Evolutionary conservation across 2,329 filamentous ascomycete genomes (phyloP).

Genomic region (Penicillium sclerotigenum): DNA sequence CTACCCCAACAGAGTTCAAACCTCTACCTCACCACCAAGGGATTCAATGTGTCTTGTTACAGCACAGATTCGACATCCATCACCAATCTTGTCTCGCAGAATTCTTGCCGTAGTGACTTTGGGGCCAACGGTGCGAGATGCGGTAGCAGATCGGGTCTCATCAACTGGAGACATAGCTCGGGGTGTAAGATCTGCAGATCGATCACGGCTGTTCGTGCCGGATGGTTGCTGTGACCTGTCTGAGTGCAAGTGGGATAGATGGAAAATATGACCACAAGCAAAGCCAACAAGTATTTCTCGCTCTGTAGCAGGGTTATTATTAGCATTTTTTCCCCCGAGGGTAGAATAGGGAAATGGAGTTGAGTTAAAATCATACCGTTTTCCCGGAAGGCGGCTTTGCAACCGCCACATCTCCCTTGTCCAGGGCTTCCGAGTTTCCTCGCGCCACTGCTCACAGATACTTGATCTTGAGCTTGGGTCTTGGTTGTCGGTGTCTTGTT

Average conservation of each 20-base stretch:
- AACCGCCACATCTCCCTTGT: slow-evolving; percentile 39
- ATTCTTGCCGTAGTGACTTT: slow-evolving; percentile 86
- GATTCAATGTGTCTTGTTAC: slow-evolving; percentile 36
- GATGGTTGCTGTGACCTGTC: slow-evolving; percentile 20
- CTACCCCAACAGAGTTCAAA: slow-evolving; percentile 5
- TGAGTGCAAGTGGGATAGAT: slow-evolving; percentile 59
- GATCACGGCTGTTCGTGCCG: slow-evolving; percentile 18
- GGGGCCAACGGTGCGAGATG: slow-evolving; percentile 64
- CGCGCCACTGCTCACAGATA: slow-evolving; percentile 8
- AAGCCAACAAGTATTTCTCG: slow-evolving; percentile 61
- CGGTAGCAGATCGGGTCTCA: slow-evolving; percentile 26
- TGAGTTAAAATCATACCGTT: slow-evolving; percentile 31
- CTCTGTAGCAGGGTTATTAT: slow-evolving; percentile 35
- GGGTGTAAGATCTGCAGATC: slow-evolving; percentile 22
- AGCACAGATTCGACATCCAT: slow-evolving; percentile 41
- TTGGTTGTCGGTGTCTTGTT: slow-evolving; percentile 15
- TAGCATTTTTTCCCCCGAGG: neutral
- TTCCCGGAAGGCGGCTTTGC: slow-evolving; percentile 36
- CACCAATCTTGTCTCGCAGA: slow-evolving; percentile 64
- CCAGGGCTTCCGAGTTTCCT: slow-evolving; percentile 3
- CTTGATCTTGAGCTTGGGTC: slow-evolving; percentile 11
- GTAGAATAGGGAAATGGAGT: neutral
- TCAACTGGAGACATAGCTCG: slow-evolving; percentile 26
- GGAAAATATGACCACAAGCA: slow-evolving; percentile 67
- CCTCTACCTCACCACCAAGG: slow-evolving; percentile 22